Percentiles rank a stretch among this genome's conserved stretches.
These are phyloP conservation scores for Sicyos edulis DNA, from an alignment of 306 rosid genomes.

Conservation along the genomic window DNA sequence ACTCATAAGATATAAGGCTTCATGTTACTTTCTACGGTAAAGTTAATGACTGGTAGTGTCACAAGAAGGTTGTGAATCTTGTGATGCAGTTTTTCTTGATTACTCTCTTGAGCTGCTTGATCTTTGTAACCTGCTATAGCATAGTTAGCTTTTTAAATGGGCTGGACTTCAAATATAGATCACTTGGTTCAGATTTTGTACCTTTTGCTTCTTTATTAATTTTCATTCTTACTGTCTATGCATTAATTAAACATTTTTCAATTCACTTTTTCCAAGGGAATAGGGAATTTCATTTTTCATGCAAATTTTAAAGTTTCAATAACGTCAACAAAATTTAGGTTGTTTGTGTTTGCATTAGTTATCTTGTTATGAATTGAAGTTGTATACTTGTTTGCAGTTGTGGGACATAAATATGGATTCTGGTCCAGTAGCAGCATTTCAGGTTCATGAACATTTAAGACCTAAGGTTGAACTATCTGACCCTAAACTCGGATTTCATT, in stretches of 20 bases:
- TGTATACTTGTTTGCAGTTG: slow-evolving; percentile 29
- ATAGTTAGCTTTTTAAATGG: background rate
- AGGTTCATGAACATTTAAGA: slow-evolving; percentile 73
- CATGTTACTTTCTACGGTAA: background rate
- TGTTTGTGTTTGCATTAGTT: background rate
- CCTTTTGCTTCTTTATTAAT: background rate
- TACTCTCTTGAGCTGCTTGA: background rate
- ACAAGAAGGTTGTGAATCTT: background rate
- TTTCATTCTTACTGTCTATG: background rate
- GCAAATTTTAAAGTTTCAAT: background rate
- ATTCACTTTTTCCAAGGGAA: background rate
- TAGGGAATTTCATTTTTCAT: background rate
- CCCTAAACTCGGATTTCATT: background rate
- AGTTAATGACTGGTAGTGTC: background rate
- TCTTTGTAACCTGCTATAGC: background rate
- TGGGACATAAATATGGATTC: slow-evolving; percentile 63
- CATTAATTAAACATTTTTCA: background rate
- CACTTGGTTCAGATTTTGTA: background rate
- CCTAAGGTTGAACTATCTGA: slow-evolving; percentile 59
- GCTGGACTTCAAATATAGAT: background rate
- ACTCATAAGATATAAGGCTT: background rate
- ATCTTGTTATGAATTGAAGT: background rate
- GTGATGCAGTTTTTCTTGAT: background rate
- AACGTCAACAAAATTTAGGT: background rate
- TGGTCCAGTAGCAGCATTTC: slow-evolving; percentile 48